phyloP scores from a whole-genome alignment of 2,329 filamentous ascomycete species.

The Mycosphaerella sp. region DNA sequence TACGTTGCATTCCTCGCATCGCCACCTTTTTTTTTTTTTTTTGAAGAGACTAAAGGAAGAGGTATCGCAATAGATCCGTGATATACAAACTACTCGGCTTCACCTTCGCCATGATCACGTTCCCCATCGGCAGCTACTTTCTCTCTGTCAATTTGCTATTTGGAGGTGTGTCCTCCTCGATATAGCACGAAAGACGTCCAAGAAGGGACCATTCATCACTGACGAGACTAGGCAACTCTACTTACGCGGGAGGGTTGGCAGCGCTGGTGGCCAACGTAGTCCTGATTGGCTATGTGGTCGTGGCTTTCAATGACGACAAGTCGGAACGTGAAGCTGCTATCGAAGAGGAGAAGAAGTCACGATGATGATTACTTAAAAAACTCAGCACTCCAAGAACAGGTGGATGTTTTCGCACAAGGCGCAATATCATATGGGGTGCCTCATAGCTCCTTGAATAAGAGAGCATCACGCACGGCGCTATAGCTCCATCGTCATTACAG shows the following conservation, averaged over 20 bases:
- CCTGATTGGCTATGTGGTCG: constrained; percentile 79
- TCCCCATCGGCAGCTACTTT: constrained; percentile 87
- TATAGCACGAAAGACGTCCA: neutral
- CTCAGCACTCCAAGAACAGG: neutral
- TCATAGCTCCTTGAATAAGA: neutral
- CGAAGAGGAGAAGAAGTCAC: constrained; percentile 36
- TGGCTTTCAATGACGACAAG: constrained; percentile 83
- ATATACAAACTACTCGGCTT: constrained; percentile 87
- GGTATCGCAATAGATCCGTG: constrained; percentile 57
- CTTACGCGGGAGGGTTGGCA: constrained; percentile 75
- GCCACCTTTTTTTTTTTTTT: neutral
- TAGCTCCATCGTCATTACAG: neutral
- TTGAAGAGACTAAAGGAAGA: neutral
- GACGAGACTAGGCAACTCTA: constrained; percentile 64
- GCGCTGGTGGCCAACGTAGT: constrained; percentile 90
- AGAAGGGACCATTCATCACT: neutral
- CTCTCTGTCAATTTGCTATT: constrained; percentile 70
- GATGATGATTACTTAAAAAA: neutral
- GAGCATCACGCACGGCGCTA: neutral
- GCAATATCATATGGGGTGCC: too few relatives aligned
- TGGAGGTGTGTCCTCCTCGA: constrained; percentile 50
- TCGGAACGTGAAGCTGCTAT: constrained; percentile 44
- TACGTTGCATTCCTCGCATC: constrained; percentile 40
- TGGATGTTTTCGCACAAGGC: too few relatives aligned
- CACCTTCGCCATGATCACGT: constrained; percentile 81